Percentiles rank a stretch among this genome's conserved stretches.
Evolutionary conservation across 169 alveolate genomes (phyloP).

Genomic region (Plasmodium inui): DNA sequence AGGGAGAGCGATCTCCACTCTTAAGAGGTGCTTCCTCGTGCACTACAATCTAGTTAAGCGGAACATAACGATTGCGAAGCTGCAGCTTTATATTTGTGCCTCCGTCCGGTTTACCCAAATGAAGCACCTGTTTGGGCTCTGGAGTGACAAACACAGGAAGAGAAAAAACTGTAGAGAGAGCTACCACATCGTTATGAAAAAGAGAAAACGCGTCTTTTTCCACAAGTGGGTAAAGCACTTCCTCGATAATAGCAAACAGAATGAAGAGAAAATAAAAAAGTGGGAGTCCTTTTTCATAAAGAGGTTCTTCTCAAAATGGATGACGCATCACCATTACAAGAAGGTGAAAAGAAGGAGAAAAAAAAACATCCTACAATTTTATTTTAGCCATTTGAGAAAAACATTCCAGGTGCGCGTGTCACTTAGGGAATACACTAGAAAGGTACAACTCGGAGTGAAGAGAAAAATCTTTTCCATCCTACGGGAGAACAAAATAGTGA

Average conservation of each 20-base stretch:
- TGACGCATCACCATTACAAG: constrained; percentile 18
- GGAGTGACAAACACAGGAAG: constrained; percentile 7
- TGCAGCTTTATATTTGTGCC: constrained; percentile 33
- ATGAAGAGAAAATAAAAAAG: constrained; percentile 11
- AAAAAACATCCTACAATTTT: not conserved
- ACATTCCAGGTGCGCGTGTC: not conserved
- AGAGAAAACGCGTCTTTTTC: constrained; percentile 3
- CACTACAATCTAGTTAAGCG: constrained; percentile 30
- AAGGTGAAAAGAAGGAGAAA: constrained; percentile 23
- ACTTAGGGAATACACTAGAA: not conserved
- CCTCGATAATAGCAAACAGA: not conserved
- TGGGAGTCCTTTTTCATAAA: not conserved
- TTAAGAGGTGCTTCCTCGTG: constrained; percentile 22
- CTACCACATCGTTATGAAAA: not conserved
- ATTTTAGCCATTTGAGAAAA: constrained; percentile 7
- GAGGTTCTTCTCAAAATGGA: constrained; percentile 1
- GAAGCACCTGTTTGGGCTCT: not conserved
- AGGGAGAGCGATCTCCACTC: not conserved
- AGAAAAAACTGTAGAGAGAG: constrained; percentile 5
- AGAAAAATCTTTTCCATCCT: not conserved
- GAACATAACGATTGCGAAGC: not conserved
- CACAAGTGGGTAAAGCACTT: constrained; percentile 7
- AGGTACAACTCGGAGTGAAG: not conserved
- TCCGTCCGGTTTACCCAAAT: constrained; percentile 22
- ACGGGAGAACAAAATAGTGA: not conserved